phyloP scores from a whole-genome alignment of 208 protist genomes.

The Trypanosoma avium region DNA sequence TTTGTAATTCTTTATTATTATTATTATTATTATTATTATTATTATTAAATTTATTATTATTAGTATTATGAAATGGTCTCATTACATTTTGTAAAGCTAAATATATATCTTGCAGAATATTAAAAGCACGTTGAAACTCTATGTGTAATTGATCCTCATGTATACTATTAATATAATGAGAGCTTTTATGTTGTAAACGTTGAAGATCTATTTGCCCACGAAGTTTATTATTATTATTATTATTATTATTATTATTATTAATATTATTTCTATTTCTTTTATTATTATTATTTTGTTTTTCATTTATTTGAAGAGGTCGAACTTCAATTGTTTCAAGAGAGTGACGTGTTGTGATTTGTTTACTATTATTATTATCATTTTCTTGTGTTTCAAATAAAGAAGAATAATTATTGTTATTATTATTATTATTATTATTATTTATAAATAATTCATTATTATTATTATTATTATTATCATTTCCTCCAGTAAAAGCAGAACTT shows the following conservation, averaged over 20 bases:
- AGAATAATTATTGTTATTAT: background rate
- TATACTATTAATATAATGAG: background rate
- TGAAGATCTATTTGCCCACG: conserved; percentile 20
- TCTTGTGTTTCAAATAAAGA: no score
- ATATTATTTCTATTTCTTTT: background rate
- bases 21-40: no score
- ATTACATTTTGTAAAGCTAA: background rate
- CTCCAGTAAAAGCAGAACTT: conserved; percentile 12
- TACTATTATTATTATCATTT: no score
- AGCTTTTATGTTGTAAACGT: background rate
- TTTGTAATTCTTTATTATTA: no score
- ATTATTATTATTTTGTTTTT: background rate
- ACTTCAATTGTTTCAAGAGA: conserved; percentile 17
- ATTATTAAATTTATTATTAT: no score
- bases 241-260: background rate
- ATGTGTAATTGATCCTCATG: background rate
- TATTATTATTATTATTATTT: background rate
- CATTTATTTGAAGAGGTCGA: background rate
- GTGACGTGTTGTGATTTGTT: conserved; percentile 7
- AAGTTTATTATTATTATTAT: background rate
- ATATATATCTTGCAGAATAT: conserved; percentile 13
- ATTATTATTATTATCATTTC: no score
- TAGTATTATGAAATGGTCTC: background rate
- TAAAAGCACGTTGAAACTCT: conserved; percentile 11
- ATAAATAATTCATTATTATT: no score